Conservation (phyloP, 441 rosid species). For the Erysimum cheiri region DNA sequence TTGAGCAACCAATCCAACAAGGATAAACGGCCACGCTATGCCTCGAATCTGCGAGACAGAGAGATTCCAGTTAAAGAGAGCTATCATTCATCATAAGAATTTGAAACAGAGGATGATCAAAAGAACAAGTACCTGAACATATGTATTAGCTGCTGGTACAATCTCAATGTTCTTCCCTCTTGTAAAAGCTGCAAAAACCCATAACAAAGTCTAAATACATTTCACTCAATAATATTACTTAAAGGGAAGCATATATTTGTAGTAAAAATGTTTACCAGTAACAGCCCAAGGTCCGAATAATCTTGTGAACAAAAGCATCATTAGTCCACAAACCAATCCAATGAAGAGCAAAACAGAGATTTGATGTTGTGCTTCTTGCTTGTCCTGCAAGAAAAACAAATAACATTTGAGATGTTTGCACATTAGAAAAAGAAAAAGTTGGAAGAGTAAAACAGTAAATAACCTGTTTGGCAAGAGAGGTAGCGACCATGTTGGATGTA, state of each 20-base stretch:
- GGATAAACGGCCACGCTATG: slow-evolving; percentile 64
- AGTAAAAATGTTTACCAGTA: slow-evolving; percentile 53
- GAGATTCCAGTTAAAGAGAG: slow-evolving; percentile 25
- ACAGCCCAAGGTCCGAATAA: slow-evolving; percentile 63
- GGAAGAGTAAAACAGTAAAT: background rate
- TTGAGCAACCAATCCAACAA: slow-evolving; percentile 79
- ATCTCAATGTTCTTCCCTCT: slow-evolving; percentile 62
- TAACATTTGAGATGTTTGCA: slow-evolving; percentile 19
- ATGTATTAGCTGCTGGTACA: slow-evolving; percentile 70
- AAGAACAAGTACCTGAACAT: slow-evolving; percentile 56
- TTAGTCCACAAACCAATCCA: slow-evolving; percentile 58
- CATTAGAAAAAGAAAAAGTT: slow-evolving; percentile 1
- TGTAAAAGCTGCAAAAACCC: slow-evolving; percentile 58
- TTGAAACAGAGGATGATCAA: slow-evolving; percentile 12
- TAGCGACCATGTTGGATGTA: slow-evolving; percentile 90
- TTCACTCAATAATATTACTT: background rate
- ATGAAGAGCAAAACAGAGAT: slow-evolving; percentile 64
- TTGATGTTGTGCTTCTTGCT: slow-evolving; percentile 68
- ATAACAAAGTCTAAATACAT: slow-evolving; percentile 6
- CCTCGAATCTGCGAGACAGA: slow-evolving; percentile 57
- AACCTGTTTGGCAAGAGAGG: slow-evolving; percentile 82
- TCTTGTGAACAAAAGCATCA: slow-evolving; percentile 61
- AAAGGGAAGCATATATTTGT: slow-evolving; percentile 12
- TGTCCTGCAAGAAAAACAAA: slow-evolving; percentile 49
- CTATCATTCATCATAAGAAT: slow-evolving; percentile 11